Evolutionary conservation across 2,329 filamentous ascomycete species (phyloP).

Genomic region (Fusarium sp.): DNA sequence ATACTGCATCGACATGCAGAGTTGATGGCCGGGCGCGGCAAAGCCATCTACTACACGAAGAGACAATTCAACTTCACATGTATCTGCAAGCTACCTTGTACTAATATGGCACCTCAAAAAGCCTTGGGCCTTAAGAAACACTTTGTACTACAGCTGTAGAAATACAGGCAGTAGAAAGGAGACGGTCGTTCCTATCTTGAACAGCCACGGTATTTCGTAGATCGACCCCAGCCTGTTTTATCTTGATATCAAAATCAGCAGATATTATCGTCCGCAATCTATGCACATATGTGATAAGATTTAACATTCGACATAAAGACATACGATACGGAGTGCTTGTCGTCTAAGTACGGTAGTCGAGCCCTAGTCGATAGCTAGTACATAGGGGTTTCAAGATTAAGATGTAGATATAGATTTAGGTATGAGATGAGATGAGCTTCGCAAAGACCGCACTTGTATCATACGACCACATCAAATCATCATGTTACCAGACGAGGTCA

Average conservation of each 20-base stretch:
- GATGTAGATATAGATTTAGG: conserved; percentile 14
- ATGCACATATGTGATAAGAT: background rate
- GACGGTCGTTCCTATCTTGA: conserved; percentile 22
- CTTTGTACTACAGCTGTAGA: too few species aligned
- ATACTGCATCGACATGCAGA: background rate
- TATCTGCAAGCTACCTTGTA: conserved; percentile 7
- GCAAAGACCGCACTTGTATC: conserved; percentile 26
- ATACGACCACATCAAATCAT: conserved; percentile 41
- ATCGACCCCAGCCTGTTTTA: conserved; percentile 3
- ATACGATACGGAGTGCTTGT: conserved; percentile 26
- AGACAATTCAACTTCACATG: conserved; percentile 2
- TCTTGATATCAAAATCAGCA: conserved; percentile 3
- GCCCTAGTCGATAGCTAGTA: conserved; percentile 12
- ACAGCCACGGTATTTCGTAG: background rate
- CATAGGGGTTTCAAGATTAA: conserved; percentile 26
- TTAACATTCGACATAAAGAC: conserved; percentile 26
- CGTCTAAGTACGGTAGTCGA: conserved; percentile 36
- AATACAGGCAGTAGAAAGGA: conserved; percentile 4
- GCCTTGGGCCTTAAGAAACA: background rate
- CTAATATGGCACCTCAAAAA: conserved; percentile 1
- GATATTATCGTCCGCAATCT: conserved; percentile 10
- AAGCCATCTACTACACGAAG: background rate
- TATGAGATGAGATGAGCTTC: conserved; percentile 24
- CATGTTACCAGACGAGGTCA: conserved; percentile 39
- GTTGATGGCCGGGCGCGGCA: conserved; percentile 1